Conservation (phyloP, 2,329 filamentous ascomycete species). For the Emergomyces pasteurianus region DNA sequence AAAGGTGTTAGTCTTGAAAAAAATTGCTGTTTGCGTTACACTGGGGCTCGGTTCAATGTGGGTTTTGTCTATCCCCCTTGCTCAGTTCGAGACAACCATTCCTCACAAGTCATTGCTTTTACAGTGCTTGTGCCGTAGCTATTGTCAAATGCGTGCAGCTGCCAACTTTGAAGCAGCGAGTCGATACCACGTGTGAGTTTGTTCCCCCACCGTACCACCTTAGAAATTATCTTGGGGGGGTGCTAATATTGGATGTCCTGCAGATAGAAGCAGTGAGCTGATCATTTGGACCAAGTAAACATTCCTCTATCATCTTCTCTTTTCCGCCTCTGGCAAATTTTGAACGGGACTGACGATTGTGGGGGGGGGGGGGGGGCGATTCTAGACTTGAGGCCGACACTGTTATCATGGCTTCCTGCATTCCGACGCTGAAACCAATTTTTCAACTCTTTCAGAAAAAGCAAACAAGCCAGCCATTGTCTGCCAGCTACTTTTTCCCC, state of each 20-base stretch:
- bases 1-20: slow-evolving; percentile 20
- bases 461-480: not conserved
- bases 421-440: slow-evolving; percentile 18
- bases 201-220: not conserved
- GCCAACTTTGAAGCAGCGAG: slow-evolving; percentile 14
- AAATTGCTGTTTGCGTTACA: slow-evolving; percentile 18
- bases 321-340: not conserved
- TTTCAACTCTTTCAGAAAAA: not conserved
- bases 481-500: not conserved
- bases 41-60: slow-evolving; percentile 16
- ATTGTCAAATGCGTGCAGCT: slow-evolving; percentile 24
- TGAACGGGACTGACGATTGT: not conserved
- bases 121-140: slow-evolving; percentile 22
- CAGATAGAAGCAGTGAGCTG: not conserved
- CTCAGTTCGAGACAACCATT: not conserved
- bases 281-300: not conserved
- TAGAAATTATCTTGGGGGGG: not conserved
- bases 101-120: not conserved
- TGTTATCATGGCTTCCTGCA: slow-evolving; percentile 25
- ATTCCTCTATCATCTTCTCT: not conserved
- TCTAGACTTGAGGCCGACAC: slow-evolving; percentile 21
- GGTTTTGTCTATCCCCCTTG: not conserved
- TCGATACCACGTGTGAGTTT: slow-evolving; percentile 22
- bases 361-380: not conserved
- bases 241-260: not conserved